A percentile compares a stretch with the other conserved stretches of the same genome.
phyloP scores from a whole-genome alignment of 352 stramenopile species.

The Globisporangium paroecandrum region DNA sequence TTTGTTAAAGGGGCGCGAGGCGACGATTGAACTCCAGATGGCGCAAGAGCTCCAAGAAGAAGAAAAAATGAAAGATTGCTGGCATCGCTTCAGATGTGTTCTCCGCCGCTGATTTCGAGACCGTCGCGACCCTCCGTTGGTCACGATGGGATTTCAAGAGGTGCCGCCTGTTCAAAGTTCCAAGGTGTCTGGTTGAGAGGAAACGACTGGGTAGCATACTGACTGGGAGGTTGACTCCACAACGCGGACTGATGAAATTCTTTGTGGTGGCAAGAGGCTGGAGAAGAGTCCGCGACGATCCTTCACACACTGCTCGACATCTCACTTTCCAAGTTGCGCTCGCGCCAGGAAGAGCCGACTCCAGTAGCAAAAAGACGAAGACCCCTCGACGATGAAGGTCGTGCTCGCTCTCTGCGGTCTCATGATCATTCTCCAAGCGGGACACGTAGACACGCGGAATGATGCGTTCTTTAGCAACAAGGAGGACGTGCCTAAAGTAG shows the following conservation, averaged over 20 bases:
- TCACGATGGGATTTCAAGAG: not conserved
- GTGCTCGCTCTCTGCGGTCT: constrained; percentile 8
- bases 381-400: constrained; percentile 7
- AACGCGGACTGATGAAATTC: not conserved
- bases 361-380: not conserved
- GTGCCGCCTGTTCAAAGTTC: not conserved
- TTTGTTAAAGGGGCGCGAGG: not conserved
- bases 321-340: constrained; percentile 3
- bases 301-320: not conserved
- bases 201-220: too few species aligned
- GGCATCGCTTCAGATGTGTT: not conserved
- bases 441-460: not conserved
- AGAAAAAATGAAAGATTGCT: not conserved
- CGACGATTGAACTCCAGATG: not conserved
- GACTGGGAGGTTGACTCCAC: not conserved
- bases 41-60: not conserved
- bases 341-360: not conserved
- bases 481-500: not conserved
- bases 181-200: not conserved
- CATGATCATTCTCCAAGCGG: not conserved
- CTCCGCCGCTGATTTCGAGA: not conserved
- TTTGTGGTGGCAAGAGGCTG: not conserved
- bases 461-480: not conserved
- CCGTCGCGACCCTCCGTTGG: not conserved
- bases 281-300: not conserved